phyloP scores from a whole-genome alignment of 768 basidiomycete genomes.

The Pluteus cervinus region DNA sequence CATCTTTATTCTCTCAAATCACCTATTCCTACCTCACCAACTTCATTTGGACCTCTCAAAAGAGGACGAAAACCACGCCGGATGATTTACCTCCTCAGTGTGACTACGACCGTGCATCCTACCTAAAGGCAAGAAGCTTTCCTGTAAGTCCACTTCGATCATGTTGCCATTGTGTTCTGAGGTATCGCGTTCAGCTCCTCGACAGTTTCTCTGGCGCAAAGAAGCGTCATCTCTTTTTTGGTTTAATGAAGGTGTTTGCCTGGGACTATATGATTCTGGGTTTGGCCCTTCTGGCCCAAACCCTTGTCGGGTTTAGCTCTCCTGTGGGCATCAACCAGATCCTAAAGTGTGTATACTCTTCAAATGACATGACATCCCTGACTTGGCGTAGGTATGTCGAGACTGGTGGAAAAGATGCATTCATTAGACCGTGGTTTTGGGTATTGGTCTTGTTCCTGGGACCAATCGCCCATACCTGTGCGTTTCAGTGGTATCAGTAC shows the following conservation, averaged over 20 bases:
- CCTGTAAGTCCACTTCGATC: no score
- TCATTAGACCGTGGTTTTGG: slow-evolving; percentile 50
- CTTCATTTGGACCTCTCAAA: slow-evolving; percentile 36
- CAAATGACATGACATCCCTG: no score
- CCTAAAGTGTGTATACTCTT: slow-evolving; percentile 5
- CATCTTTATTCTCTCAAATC: slow-evolving; percentile 36
- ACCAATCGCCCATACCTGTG: slow-evolving; percentile 26
- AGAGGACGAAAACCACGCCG: slow-evolving; percentile 36
- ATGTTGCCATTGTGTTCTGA: no score
- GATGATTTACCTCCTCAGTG: slow-evolving; percentile 59
- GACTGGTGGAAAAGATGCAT: slow-evolving; percentile 29
- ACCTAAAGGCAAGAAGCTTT: slow-evolving; percentile 18
- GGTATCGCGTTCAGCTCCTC: no score
- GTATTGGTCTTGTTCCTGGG: slow-evolving; percentile 33
- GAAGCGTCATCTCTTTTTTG: slow-evolving; percentile 25
- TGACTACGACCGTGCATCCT: slow-evolving; percentile 40
- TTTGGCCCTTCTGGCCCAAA: slow-evolving; percentile 6
- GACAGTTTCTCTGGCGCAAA: slow-evolving; percentile 22
- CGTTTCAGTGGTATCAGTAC: slow-evolving; percentile 39
- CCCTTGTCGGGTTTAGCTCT: slow-evolving; percentile 7
- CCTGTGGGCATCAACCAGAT: slow-evolving; percentile 13
- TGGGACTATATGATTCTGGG: slow-evolving; percentile 11
- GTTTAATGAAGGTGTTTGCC: slow-evolving; percentile 19
- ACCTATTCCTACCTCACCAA: slow-evolving; percentile 52
- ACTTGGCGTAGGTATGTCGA: slow-evolving; percentile 43